Evolutionary conservation across 139 green algal species (phyloP).

Genomic region (Chlamydomonas eustigma): DNA sequence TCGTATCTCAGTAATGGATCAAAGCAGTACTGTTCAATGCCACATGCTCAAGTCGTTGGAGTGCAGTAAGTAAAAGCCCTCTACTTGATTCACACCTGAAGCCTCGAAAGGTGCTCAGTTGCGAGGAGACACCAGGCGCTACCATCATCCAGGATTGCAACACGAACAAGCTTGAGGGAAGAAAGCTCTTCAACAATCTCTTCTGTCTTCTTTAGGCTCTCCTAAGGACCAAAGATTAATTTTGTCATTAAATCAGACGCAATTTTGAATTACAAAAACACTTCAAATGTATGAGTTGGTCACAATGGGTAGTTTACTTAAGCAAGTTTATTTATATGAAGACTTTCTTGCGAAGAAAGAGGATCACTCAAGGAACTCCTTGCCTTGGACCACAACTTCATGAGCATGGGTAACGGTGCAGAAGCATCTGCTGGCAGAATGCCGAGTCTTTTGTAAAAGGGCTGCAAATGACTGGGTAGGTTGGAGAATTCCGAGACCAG

Average conservation of each 20-base stretch:
- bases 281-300: background rate
- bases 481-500: background rate
- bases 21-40: too few species aligned
- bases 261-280: background rate
- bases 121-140: conserved; percentile 39
- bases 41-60: too few species aligned
- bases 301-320: background rate
- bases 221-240: background rate
- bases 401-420: conserved; percentile 50
- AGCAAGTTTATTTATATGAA: background rate
- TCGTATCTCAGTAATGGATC: too few species aligned
- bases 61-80: too few species aligned
- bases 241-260: background rate
- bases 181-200: conserved; percentile 25
- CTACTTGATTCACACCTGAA: conserved; percentile 13
- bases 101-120: conserved; percentile 26
- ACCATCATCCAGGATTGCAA: conserved; percentile 43
- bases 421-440: conserved; percentile 57
- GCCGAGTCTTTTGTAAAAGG: conserved; percentile 39
- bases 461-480: conserved; percentile 19
- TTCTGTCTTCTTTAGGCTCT: background rate
- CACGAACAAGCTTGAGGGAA: conserved; percentile 24
- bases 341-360: background rate
- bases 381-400: conserved; percentile 55
- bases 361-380: conserved; percentile 36